phyloP scores from a whole-genome alignment of 2,329 filamentous ascomycete species.

The Hypoxylon sp. region DNA sequence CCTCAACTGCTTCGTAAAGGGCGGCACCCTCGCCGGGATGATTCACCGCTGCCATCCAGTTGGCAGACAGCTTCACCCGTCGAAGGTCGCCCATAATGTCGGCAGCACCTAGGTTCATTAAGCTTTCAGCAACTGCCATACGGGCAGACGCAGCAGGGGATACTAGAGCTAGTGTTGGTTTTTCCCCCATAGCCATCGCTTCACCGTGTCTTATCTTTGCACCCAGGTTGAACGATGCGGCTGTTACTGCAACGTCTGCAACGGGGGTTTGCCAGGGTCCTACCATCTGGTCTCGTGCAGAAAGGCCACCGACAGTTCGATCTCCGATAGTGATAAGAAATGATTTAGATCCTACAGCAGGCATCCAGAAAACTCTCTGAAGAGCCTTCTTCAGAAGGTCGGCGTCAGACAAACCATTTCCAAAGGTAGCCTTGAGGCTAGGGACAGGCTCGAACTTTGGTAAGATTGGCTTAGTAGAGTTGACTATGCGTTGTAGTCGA shows the following conservation, averaged over 20 bases:
- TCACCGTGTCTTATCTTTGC: slow-evolving; percentile 81
- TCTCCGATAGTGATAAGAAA: slow-evolving; percentile 98
- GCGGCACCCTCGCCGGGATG: slow-evolving; percentile 91
- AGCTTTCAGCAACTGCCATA: slow-evolving; percentile 94
- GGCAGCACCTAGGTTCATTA: slow-evolving; percentile 88
- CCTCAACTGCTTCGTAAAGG: slow-evolving; percentile 93
- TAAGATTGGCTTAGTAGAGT: slow-evolving; percentile 36
- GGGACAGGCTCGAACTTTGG: slow-evolving; percentile 70
- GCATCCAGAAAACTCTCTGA: slow-evolving; percentile 81
- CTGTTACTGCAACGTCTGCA: slow-evolving; percentile 90
- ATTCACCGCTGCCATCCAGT: slow-evolving; percentile 97
- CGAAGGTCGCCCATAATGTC: slow-evolving; percentile 72
- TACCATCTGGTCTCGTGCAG: slow-evolving; percentile 91
- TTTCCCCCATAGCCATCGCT: slow-evolving; percentile 76
- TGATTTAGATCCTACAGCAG: slow-evolving; percentile 93
- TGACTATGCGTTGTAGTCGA: slow-evolving; percentile 42
- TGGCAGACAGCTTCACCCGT: slow-evolving; percentile 87
- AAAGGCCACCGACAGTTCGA: slow-evolving; percentile 87
- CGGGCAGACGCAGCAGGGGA: slow-evolving; percentile 88
- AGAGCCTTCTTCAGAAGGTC: slow-evolving; percentile 71
- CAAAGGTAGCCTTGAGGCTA: slow-evolving; percentile 72
- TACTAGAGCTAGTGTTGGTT: slow-evolving; percentile 77
- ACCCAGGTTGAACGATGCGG: slow-evolving; percentile 74
- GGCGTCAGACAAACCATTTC: slow-evolving; percentile 76
- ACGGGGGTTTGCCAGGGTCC: slow-evolving; percentile 96